These are phyloP conservation scores for Ulmus americana DNA, from an alignment of 331 rosid genomes.

Conservation along the genomic window DNA sequence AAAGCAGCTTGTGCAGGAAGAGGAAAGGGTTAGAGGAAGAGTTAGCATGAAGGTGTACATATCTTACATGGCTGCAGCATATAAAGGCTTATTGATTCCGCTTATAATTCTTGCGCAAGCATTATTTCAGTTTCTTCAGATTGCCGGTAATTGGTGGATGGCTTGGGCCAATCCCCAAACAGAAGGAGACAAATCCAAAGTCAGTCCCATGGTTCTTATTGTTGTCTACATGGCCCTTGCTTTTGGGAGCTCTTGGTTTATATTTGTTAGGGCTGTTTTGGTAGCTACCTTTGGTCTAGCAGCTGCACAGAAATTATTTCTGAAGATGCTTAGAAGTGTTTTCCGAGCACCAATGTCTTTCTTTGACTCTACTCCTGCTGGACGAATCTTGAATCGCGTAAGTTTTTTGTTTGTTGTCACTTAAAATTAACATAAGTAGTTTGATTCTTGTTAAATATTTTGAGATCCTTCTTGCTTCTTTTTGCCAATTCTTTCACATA, in stretches of 20 bases:
- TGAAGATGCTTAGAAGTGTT: slow-evolving; percentile 81
- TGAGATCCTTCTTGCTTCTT: not conserved
- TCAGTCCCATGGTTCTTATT: slow-evolving; percentile 70
- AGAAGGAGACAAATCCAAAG: slow-evolving; percentile 81
- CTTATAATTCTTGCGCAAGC: slow-evolving; percentile 78
- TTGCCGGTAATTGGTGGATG: slow-evolving; percentile 99
- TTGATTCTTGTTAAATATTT: not conserved
- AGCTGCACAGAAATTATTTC: slow-evolving; percentile 79
- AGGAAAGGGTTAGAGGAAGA: slow-evolving; percentile 96
- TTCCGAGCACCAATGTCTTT: slow-evolving; percentile 91
- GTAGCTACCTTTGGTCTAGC: slow-evolving; percentile 92
- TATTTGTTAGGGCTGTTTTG: slow-evolving; percentile 74
- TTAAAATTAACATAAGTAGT: slow-evolving; percentile 1
- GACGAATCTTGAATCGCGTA: slow-evolving; percentile 94
- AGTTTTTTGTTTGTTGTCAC: slow-evolving; percentile 24
- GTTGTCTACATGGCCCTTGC: slow-evolving; percentile 93
- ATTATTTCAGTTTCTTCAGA: slow-evolving; percentile 94
- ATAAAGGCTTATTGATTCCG: slow-evolving; percentile 81
- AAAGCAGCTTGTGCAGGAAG: slow-evolving; percentile 97
- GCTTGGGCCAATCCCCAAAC: slow-evolving; percentile 99
- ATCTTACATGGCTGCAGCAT: slow-evolving; percentile 98
- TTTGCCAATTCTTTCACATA: slow-evolving; percentile 13
- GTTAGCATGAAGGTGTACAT: slow-evolving; percentile 95
- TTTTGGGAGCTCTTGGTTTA: slow-evolving; percentile 87
- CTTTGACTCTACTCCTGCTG: slow-evolving; percentile 94